Conservation (phyloP, 768 basidiomycete genomes). For the Tulasnella sp. region DNA sequence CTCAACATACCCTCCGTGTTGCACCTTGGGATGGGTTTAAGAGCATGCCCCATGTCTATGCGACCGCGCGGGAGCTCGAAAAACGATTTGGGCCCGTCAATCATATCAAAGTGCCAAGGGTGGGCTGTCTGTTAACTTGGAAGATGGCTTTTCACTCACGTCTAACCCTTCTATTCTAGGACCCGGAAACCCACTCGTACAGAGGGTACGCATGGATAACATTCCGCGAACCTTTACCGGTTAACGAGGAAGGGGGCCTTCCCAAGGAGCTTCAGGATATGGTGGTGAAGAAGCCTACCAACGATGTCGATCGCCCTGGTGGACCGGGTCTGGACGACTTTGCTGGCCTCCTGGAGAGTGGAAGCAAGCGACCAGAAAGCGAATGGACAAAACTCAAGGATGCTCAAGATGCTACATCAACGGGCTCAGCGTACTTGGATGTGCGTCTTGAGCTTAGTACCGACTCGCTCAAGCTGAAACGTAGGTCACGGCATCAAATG, state of each 20-base stretch:
- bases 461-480: neutral
- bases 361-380: neutral
- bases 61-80: conserved; percentile 10
- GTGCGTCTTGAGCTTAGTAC: neutral
- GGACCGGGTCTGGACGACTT: neutral
- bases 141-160: neutral
- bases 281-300: neutral
- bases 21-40: conserved; percentile 16
- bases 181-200: neutral
- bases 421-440: neutral
- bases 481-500: neutral
- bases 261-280: neutral
- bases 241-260: neutral
- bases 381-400: conserved; percentile 4
- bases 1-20: neutral
- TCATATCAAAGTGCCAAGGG: neutral
- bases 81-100: conserved; percentile 14
- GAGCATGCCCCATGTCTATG: conserved; percentile 1
- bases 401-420: neutral
- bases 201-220: neutral
- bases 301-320: conserved; percentile 1
- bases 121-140: neutral
- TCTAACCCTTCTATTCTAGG: neutral
- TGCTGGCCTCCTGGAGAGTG: neutral
- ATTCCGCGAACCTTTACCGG: neutral